These are phyloP conservation scores for Sphenostylis stenocarpa DNA, from an alignment of 306 rosid species.

Conservation along the genomic window DNA sequence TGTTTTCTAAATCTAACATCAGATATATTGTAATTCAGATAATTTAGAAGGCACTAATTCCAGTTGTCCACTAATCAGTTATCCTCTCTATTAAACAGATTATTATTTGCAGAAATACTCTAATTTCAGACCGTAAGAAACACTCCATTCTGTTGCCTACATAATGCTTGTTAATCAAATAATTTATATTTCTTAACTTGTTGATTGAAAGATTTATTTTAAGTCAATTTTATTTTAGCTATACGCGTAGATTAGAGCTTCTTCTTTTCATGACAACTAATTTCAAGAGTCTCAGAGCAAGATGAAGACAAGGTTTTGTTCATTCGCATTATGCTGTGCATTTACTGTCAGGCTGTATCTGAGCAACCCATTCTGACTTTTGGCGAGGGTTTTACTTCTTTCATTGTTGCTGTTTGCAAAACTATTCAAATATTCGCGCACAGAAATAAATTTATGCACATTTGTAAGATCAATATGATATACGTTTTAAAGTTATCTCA, in stretches of 20 bases:
- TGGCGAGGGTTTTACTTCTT: not conserved
- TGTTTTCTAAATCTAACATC: not conserved
- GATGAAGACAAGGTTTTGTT: not conserved
- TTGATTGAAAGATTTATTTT: not conserved
- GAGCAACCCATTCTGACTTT: not conserved
- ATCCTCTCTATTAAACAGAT: too few species aligned
- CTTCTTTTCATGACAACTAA: not conserved
- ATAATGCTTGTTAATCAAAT: not conserved
- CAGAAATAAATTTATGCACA: not conserved
- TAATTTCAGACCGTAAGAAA: not conserved
- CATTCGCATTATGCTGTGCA: not conserved
- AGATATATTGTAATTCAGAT: not conserved
- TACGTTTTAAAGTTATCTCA: not conserved
- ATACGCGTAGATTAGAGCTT: not conserved
- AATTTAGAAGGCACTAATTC: not conserved
- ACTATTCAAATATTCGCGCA: too few species aligned
- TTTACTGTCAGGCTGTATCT: too few species aligned
- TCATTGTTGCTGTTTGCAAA: not conserved
- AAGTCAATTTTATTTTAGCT: not conserved
- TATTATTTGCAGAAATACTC: too few species aligned
- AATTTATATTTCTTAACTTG: not conserved
- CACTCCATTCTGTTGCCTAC: not conserved
- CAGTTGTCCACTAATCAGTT: not conserved
- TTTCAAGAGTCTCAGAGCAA: not conserved
- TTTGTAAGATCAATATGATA: not conserved